phyloP scores from a whole-genome alignment of 345 rosid genomes.

The Noccaea bulbosa region DNA sequence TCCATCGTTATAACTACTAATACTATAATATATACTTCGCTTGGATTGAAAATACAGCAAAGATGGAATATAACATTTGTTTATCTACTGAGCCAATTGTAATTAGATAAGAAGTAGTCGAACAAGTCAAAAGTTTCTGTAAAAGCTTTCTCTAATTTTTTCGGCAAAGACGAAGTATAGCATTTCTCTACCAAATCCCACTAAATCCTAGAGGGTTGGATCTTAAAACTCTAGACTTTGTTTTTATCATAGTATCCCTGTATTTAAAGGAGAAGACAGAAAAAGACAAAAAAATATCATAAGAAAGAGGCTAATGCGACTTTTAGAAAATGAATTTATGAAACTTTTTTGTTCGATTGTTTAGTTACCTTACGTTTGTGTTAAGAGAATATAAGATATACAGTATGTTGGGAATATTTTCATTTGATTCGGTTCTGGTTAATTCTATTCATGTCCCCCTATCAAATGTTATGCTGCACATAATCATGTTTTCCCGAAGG shows the following conservation, averaged over 20 bases:
- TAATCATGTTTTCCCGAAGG: not conserved
- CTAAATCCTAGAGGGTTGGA: conserved; percentile 22
- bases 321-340: not conserved
- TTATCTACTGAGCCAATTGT: conserved; percentile 14
- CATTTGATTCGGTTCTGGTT: not conserved
- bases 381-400: not conserved
- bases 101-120: conserved; percentile 10
- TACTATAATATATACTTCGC: not conserved
- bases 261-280: not conserved
- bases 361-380: not conserved
- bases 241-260: conserved; percentile 8
- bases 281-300: not conserved
- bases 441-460: not conserved
- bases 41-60: conserved; percentile 22
- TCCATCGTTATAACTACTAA: conserved; percentile 17
- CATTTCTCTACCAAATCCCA: conserved; percentile 39
- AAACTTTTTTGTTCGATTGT: not conserved
- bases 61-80: not conserved
- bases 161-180: conserved; percentile 33
- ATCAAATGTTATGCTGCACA: conserved; percentile 4
- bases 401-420: not conserved
- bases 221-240: conserved; percentile 19
- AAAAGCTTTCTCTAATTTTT: conserved; percentile 21
- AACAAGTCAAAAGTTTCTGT: conserved; percentile 32
- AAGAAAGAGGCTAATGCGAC: not conserved